Evolutionary conservation across 305 asterid species (phyloP).

Genomic region (Nicotiana rustica): DNA sequence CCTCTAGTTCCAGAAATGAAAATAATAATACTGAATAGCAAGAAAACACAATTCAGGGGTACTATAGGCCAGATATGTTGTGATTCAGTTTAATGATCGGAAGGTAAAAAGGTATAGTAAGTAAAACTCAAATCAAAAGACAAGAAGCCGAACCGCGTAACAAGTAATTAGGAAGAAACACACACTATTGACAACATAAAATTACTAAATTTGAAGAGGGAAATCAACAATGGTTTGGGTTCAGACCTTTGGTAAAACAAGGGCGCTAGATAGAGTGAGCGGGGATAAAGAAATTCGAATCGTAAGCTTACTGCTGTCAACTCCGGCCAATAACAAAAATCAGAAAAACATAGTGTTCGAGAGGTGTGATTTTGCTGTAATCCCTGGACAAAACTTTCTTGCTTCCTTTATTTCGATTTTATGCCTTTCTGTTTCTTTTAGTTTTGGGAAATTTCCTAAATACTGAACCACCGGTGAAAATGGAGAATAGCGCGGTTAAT

Average conservation of each 20-base stretch:
- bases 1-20: neutral
- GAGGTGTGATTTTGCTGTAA: neutral
- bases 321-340: slow-evolving; percentile 20
- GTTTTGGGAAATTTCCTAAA: neutral
- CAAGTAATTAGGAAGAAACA: neutral
- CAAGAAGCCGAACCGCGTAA: neutral
- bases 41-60: neutral
- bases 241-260: neutral
- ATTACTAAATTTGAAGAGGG: neutral
- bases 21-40: slow-evolving; percentile 9
- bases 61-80: neutral
- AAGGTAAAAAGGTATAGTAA: neutral
- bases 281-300: slow-evolving; percentile 6
- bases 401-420: neutral
- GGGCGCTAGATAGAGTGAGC: neutral
- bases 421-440: neutral
- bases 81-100: neutral
- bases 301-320: neutral
- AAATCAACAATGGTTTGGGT: neutral
- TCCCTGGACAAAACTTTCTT: neutral
- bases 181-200: neutral
- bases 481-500: neutral
- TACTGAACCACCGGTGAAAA: neutral
- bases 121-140: neutral
- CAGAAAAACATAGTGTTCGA: neutral